Conservation (phyloP, 805 yeast genomes). For the Ogataea philodendri region DNA sequence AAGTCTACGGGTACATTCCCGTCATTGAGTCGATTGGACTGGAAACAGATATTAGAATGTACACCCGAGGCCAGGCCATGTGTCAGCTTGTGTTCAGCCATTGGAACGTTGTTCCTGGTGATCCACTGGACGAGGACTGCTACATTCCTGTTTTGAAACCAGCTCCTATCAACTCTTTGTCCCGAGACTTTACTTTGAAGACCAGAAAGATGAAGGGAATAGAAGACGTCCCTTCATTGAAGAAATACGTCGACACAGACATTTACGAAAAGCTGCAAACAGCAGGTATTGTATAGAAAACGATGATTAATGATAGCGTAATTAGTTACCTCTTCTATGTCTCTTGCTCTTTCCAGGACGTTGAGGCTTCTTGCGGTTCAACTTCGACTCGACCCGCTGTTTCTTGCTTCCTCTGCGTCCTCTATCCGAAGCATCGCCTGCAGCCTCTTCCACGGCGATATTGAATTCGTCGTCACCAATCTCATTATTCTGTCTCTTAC, state of each 20-base stretch:
- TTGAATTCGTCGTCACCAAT: conserved; percentile 74
- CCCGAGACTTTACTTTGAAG: conserved; percentile 86
- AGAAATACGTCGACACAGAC: conserved; percentile 64
- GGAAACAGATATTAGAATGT: conserved; percentile 78
- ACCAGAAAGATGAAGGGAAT: conserved; percentile 88
- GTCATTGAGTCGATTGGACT: conserved; percentile 89
- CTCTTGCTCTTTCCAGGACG: conserved; percentile 62
- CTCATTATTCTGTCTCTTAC: conserved; percentile 79
- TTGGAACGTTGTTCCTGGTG: conserved; percentile 87
- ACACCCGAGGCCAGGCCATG: conserved; percentile 76
- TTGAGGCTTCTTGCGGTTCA: conserved; percentile 24
- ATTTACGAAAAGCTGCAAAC: conserved; percentile 49
- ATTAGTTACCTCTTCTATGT: conserved; percentile 28
- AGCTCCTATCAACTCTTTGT: conserved; percentile 65
- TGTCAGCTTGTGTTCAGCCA: conserved; percentile 61
- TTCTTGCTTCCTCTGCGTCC: conserved; percentile 46
- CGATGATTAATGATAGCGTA: background rate
- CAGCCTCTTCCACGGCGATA: conserved; percentile 89
- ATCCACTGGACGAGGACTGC: conserved; percentile 73
- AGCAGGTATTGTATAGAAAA: conserved; percentile 18
- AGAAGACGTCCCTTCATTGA: conserved; percentile 64
- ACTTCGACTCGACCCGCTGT: conserved; percentile 52
- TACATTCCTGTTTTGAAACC: conserved; percentile 70
- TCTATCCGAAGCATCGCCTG: conserved; percentile 52
- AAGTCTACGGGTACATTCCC: conserved; percentile 66